Conservation (phyloP, 495 filamentous ascomycete genomes). For the Penicillium steckii region DNA sequence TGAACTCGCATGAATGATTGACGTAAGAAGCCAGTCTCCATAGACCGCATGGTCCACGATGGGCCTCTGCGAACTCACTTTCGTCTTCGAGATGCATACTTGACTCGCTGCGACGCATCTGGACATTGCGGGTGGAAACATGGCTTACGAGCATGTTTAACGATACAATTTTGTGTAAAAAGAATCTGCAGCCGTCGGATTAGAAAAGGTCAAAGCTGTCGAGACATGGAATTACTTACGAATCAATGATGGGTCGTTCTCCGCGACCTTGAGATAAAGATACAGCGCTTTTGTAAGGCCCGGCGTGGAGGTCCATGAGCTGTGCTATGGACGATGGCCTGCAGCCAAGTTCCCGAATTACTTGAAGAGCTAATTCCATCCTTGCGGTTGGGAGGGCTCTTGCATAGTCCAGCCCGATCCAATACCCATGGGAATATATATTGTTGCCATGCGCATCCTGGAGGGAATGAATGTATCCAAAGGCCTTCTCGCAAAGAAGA, state of each 20-base stretch:
- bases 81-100: background rate
- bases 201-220: too few species aligned
- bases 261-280: background rate
- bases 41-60: constrained; percentile 34
- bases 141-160: background rate
- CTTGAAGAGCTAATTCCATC: background rate
- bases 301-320: background rate
- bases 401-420: background rate
- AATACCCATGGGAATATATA: background rate
- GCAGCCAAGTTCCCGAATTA: background rate
- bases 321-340: background rate
- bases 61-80: background rate
- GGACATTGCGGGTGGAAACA: background rate
- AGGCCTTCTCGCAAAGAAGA: background rate
- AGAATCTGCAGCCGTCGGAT: background rate
- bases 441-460: background rate
- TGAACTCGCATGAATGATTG: constrained; percentile 55
- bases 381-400: background rate
- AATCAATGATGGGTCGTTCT: background rate
- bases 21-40: constrained; percentile 54
- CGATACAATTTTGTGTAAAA: background rate
- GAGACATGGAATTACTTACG: background rate
- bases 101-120: background rate
- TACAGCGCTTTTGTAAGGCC: background rate
- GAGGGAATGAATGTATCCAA: background rate